Evolutionary conservation across 2,329 filamentous ascomycete genomes (phyloP).

Genomic region (Fusarium abutilonis): DNA sequence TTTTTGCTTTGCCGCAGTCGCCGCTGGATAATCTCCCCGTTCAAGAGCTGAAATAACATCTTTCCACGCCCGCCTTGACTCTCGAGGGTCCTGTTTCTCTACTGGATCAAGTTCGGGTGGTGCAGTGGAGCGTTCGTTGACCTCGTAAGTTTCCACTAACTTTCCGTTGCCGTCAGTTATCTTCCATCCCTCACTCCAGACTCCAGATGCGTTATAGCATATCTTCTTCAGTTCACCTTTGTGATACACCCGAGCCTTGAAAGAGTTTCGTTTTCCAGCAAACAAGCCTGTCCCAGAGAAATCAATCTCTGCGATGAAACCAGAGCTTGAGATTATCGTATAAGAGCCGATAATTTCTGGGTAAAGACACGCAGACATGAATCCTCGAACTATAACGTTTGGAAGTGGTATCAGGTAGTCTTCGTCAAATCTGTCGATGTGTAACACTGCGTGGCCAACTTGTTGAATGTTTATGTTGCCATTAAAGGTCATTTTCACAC

Average conservation of each 20-base stretch:
- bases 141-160: constrained; percentile 50
- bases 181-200: constrained; percentile 40
- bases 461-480: constrained; percentile 61
- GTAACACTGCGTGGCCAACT: constrained; percentile 60
- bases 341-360: constrained; percentile 60
- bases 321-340: constrained; percentile 57
- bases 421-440: constrained; percentile 60
- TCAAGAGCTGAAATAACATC: constrained; percentile 78
- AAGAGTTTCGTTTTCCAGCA: constrained; percentile 53
- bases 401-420: constrained; percentile 61
- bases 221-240: constrained; percentile 46
- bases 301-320: constrained; percentile 57
- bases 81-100: constrained; percentile 79
- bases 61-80: constrained; percentile 82
- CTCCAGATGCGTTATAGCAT: constrained; percentile 26
- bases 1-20: constrained; percentile 76
- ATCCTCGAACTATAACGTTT: constrained; percentile 59
- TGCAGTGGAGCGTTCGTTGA: constrained; percentile 50
- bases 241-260: constrained; percentile 56
- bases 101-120: constrained; percentile 47
- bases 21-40: constrained; percentile 78
- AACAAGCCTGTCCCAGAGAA: constrained; percentile 59
- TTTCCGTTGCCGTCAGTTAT: constrained; percentile 48
- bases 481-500: constrained; percentile 63
- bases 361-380: constrained; percentile 59